phyloP scores from a whole-genome alignment of 371 early-diverging fungal species.

The Mortierella sp. region DNA sequence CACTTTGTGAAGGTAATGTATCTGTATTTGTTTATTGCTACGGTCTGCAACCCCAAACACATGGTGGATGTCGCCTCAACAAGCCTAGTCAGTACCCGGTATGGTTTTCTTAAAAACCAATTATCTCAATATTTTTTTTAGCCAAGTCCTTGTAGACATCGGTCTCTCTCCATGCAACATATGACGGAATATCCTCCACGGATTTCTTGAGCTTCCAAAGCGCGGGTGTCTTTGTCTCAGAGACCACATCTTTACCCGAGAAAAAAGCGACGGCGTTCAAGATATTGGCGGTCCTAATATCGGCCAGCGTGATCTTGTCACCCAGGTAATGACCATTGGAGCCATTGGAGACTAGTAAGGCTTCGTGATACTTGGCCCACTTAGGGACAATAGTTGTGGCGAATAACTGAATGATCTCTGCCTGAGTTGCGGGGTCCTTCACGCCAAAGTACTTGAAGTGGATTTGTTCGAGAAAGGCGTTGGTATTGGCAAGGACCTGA shows the following conservation, averaged over 20 bases:
- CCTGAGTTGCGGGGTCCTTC: conserved; percentile 17
- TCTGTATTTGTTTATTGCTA: no score
- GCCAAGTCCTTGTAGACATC: no score
- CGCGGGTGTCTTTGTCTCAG: conserved; percentile 22
- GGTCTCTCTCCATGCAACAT: no score
- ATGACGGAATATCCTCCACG: no score
- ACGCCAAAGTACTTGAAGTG: not conserved
- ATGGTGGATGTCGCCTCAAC: no score
- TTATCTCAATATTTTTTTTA: no score
- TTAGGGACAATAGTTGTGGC: not conserved
- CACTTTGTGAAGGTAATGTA: no score
- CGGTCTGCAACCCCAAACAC: no score
- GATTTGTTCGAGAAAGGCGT: not conserved
- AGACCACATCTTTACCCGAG: conserved; percentile 8
- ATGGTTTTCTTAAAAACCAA: no score
- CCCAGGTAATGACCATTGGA: conserved; percentile 34
- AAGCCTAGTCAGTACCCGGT: no score
- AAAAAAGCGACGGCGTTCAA: conserved; percentile 3
- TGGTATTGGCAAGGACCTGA: conserved; percentile 1
- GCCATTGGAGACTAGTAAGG: conserved; percentile 18
- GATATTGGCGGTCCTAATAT: conserved; percentile 11
- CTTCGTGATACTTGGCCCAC: conserved; percentile 29
- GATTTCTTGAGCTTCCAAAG: conserved; percentile 9
- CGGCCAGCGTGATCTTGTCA: conserved; percentile 12
- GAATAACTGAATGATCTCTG: conserved; percentile 12